Base-by-base conservation (phyloP, 1,284 basidiomycete species). In the Rhodotorula sp. region DNA sequence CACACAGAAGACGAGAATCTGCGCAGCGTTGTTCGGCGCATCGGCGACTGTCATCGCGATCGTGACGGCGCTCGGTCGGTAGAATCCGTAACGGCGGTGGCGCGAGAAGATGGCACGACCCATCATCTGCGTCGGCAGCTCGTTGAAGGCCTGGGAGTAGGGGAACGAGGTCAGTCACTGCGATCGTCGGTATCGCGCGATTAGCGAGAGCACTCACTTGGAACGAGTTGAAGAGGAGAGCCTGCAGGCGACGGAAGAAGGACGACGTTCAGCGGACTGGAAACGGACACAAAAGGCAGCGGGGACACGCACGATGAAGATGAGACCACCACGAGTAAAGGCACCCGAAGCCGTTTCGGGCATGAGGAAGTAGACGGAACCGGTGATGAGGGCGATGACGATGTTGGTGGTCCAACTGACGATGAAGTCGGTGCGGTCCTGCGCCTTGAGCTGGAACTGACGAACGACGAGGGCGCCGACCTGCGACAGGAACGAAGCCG, bases 251-350 rank as follows among this genome's bases (percentile, higher is more conserved):
- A 43, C 12, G 38, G 10, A 43, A 43, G 38, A 43, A 2, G 10
- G 12, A 43, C 38, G 10, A 43, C 10, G 38, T 12, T 43, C 38
- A 43, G 38, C 38, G 10, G 10, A 43, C 1, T 10, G 10, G 10
- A 43, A 43, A 43, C 38, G 12, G 12, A 43, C 38, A 43, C 38
- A 43, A 10, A 10, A 43, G 12, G 38, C 38, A 43, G 38, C 38
- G 38, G 38, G 38, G 38, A 2, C 38, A 64, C 55, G 82, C 62
- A 87, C 88, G 60, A 83, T 70, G 69, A 79, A 78, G 66, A 95
- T 87, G 57, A 92, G 87, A 81, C 91, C 87, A 45, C 92, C 93
- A 73, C 92, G 87, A 28, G 92, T 93, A 82, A 95, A 95, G 0
- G 89, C 90, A 52, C 92, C 92, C 50, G 86, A 85, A 14, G 92